A percentile compares a stretch with the other conserved stretches of the same genome.
Conservation (phyloP, 352 stramenopile genomes). For the Saprolegnia parasitica region DNA sequence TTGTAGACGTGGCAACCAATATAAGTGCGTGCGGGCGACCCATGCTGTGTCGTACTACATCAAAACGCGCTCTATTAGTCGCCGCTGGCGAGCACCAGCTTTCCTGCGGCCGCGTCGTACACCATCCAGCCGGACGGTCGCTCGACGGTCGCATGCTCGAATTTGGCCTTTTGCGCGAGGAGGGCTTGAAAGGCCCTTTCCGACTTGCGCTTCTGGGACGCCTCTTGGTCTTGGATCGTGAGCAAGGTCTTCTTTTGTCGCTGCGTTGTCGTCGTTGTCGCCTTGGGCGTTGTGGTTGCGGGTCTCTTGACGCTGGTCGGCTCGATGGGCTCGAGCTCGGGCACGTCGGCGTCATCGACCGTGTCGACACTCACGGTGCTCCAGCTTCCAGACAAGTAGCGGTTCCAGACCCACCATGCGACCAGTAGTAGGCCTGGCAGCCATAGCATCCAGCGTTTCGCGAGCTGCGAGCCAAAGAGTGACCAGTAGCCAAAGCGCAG, state of each 20-base stretch:
- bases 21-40: no score
- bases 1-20: constrained; percentile 12
- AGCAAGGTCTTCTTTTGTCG: constrained; percentile 10
- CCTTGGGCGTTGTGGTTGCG: neutral
- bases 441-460: constrained; percentile 22
- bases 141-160: constrained; percentile 1
- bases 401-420: constrained; percentile 8
- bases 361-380: constrained; percentile 5
- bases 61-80: constrained; percentile 13
- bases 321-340: constrained; percentile 20
- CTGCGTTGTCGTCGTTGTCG: neutral
- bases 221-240: constrained; percentile 1
- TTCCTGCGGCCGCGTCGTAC: constrained; percentile 16
- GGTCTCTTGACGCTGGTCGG: neutral
- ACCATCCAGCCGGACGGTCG: constrained; percentile 21
- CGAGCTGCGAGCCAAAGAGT: constrained; percentile 2
- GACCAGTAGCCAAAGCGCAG: constrained; percentile 25
- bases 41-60: neutral
- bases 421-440: constrained; percentile 16
- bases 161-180: constrained; percentile 17
- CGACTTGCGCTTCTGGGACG: neutral
- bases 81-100: constrained; percentile 8
- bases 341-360: constrained; percentile 23
- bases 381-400: constrained; percentile 4
- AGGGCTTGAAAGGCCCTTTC: constrained; percentile 7